phyloP scores from a whole-genome alignment of 225 moss, liverwort and hornwort genomes.

The Pseudisothecium myosuroides region DNA sequence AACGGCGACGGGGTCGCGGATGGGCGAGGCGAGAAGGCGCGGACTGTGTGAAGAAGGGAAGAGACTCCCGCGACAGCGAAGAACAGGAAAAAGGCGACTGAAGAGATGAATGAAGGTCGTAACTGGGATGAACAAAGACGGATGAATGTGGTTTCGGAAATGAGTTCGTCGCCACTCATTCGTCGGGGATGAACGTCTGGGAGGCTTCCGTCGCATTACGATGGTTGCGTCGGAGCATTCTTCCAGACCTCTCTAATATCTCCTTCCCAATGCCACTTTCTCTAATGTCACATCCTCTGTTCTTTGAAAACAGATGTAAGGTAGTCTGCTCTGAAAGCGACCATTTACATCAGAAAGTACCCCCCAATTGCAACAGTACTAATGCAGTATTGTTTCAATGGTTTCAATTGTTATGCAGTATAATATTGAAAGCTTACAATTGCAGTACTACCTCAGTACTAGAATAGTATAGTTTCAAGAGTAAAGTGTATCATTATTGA shows the following conservation, averaged over 20 bases:
- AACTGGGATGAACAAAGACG: not conserved
- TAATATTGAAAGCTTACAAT: too few relatives aligned
- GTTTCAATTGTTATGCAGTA: too few relatives aligned
- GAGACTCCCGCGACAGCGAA: not conserved
- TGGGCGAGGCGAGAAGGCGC: not conserved
- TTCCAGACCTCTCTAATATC: not conserved
- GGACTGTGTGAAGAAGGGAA: not conserved
- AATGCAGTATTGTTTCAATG: too few relatives aligned
- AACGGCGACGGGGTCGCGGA: not conserved
- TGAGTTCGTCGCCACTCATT: too few relatives aligned
- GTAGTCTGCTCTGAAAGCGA: too few relatives aligned
- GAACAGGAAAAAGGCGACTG: slow-evolving; percentile 4
- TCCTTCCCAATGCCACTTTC: not conserved
- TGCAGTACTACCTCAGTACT: too few relatives aligned
- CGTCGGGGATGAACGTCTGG: not conserved
- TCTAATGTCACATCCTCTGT: not conserved
- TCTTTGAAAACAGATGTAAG: not conserved
- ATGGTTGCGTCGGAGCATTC: not conserved
- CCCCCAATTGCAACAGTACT: too few relatives aligned
- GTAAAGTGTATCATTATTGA: too few relatives aligned
- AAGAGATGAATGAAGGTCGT: not conserved
- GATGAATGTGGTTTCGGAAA: not conserved
- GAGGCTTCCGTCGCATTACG: not conserved
- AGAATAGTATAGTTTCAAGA: too few relatives aligned
- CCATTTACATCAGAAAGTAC: too few relatives aligned